Evolutionary conservation across 805 yeast species (phyloP), one percentile per base, ranked within the genome.

Genomic region (Candida argentea): DNA sequence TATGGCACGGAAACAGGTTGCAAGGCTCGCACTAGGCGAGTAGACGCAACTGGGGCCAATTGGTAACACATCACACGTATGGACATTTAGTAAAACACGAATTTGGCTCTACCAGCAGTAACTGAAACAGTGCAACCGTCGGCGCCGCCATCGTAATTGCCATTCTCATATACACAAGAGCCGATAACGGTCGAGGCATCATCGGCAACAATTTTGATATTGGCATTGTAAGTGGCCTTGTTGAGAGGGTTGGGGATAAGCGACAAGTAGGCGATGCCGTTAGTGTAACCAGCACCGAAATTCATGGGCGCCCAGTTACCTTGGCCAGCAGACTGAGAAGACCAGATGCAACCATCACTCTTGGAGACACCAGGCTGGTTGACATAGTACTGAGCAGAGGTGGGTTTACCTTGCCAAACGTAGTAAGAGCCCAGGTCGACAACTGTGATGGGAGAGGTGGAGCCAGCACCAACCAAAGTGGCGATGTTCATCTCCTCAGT

Each of bases 231-330:
- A 32, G 87, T 62, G 13, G 67, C 52, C 14, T 52, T 41, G 70
- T 83, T 84, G 75, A 87, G 86, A 49, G 96, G 95, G 67, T 89
- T 89, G 60, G 95, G 95, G 61, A 86, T 84, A 59, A 89, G 65
- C 5, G 95, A 84, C 46, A 89, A 61, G 70, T 84, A 87, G 30
- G 94, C 67, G 46, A 73, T 64, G 34, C 68, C 68, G 43, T 52
- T 57, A 36, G 82, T 65, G 60, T 70, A 67, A 51, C 97, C 96
- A 28, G 96, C 85, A 57, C 98, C 98, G 46, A 91, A 67, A 61
- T 79, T 83, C 42, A 89, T 67, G 45, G 97, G 97, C 40, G 97
- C 94, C 96, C 95, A 89, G 82, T 89, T 89, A 65, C 98, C 98
- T 18, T 18, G 9, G 46, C 77, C 80, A 21, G 87, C 68, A 39